Evolutionary conservation across 495 filamentous ascomycete genomes (phyloP).

Genomic region (Aspergillus coremiiformis): DNA sequence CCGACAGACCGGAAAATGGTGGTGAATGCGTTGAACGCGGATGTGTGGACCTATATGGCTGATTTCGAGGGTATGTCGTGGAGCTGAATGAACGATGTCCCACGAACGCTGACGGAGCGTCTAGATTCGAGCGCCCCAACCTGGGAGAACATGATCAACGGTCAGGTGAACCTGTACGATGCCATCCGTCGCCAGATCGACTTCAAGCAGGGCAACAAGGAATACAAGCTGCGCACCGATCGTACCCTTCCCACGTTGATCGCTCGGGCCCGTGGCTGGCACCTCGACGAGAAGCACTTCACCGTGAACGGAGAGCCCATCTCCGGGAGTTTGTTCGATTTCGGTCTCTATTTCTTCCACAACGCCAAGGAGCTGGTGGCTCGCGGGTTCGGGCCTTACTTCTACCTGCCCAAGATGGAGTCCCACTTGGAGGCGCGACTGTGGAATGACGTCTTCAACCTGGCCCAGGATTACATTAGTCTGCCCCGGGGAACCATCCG

Average conservation of each 20-base stretch:
- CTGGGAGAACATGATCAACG: conserved; percentile 99
- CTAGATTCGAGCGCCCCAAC: conserved; percentile 93
- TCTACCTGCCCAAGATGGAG: conserved; percentile 99
- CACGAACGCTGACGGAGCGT: neutral
- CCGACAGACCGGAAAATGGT: conserved; percentile 99
- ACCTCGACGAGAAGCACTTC: conserved; percentile 97
- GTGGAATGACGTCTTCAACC: conserved; percentile 99
- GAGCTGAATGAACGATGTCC: too few relatives aligned
- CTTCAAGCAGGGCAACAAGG: conserved; percentile 91
- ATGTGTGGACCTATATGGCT: conserved; percentile 99
- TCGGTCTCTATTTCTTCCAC: conserved; percentile 99
- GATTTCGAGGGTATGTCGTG: conserved; percentile 91
- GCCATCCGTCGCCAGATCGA: conserved; percentile 91
- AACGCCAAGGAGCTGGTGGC: conserved; percentile 85
- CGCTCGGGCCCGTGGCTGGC: conserved; percentile 83
- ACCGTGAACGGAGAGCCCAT: conserved; percentile 94
- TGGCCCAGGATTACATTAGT: conserved; percentile 85
- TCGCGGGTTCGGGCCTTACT: conserved; percentile 86
- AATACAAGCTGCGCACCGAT: conserved; percentile 95
- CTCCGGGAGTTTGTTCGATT: conserved; percentile 90
- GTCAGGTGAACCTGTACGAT: conserved; percentile 97
- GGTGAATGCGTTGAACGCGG: conserved; percentile 91
- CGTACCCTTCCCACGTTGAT: conserved; percentile 72
- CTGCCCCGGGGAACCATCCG: conserved; percentile 89
- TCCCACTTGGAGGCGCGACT: conserved; percentile 93